These are phyloP conservation scores for Exidia glandulosa DNA, from an alignment of 768 basidiomycete species.

Conservation along the genomic window DNA sequence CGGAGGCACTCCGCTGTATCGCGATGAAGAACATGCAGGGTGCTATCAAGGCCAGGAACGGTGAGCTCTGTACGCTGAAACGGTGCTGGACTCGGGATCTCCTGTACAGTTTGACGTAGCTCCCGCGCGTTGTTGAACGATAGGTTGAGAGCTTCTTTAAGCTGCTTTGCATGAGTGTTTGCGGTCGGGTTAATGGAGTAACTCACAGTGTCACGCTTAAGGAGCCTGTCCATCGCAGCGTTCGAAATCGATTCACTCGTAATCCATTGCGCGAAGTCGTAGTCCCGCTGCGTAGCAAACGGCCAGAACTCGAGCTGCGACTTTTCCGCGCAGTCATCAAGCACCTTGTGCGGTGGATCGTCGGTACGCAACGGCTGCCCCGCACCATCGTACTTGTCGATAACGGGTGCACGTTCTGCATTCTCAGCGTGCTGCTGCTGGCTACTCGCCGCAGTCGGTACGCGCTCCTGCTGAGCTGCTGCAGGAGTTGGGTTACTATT, in stretches of 20 bases:
- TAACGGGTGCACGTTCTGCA: not conserved
- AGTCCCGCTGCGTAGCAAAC: not conserved
- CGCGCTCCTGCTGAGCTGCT: not conserved
- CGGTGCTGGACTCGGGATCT: not conserved
- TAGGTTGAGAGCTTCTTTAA: not conserved
- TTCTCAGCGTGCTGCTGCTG: not conserved
- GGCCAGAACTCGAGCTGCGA: not conserved
- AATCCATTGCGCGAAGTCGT: not conserved
- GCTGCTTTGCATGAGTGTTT: too few species aligned
- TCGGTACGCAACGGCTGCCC: not conserved
- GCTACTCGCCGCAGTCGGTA: not conserved
- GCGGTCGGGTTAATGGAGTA: not conserved
- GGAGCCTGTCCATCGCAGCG: not conserved
- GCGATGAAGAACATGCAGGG: not conserved
- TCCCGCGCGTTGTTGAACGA: not conserved
- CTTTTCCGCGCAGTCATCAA: not conserved
- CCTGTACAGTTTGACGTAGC: not conserved
- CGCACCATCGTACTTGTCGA: not conserved
- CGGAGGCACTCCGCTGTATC: not conserved
- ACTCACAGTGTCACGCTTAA: not conserved
- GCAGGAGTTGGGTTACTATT: too few species aligned
- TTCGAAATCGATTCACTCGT: not conserved
- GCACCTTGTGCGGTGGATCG: not conserved
- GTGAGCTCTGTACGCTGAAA: not conserved
- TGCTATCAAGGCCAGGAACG: not conserved